Evolutionary conservation across 345 rosid genomes (phyloP), one percentile per base, ranked within the genome.

Genomic region (Salix suchowensis): DNA sequence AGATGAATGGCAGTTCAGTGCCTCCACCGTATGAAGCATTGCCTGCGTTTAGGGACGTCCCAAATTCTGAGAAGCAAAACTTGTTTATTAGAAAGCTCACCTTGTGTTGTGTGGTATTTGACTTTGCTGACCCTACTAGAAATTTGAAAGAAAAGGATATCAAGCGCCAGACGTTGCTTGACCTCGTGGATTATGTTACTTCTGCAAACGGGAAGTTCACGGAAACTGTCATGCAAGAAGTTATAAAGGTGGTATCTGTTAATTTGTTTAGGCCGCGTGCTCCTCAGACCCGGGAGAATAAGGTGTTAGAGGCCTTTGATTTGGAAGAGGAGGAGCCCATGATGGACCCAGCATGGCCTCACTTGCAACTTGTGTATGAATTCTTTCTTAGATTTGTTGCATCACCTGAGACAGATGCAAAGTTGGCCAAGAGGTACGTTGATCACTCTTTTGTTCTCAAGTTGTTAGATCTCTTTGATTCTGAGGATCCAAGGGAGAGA

Each of bases 301-400:
- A 89, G 82, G 88, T 84, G 46, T 70, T 85, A 10, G 89, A 89
- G 73, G 86, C 91, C 37, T 85, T 88, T 65, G 96, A 91, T 76
- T 39, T 89, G 72, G 96, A 91, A 75, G 96, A 91, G 83, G 93
- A 91, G 69, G 96, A 91, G 77, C 89, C 91, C 34, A 79, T 79
- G 40, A 89, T 89, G 93, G 96, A 91, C 76, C 93, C 88, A 42
- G 89, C 91, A 19, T 91, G 96, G 96, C 89, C 93, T 77, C 96
- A 91, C 68, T 80, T 91, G 86, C 96, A 91, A 78, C 86, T 88
- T 78, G 91, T 88, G 58, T 89, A 89, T 65, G 96, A 91, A 81
- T 84, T 89, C 84, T 84, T 91, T 83, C 78, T 91, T 79, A 89
- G 93, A 82, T 88, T 89, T 68, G 85, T 91, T 75, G 90, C 91